These are phyloP conservation scores for Tripidium arundinaceum DNA, from an alignment of 202 grass and related monocot species.

Conservation along the genomic window DNA sequence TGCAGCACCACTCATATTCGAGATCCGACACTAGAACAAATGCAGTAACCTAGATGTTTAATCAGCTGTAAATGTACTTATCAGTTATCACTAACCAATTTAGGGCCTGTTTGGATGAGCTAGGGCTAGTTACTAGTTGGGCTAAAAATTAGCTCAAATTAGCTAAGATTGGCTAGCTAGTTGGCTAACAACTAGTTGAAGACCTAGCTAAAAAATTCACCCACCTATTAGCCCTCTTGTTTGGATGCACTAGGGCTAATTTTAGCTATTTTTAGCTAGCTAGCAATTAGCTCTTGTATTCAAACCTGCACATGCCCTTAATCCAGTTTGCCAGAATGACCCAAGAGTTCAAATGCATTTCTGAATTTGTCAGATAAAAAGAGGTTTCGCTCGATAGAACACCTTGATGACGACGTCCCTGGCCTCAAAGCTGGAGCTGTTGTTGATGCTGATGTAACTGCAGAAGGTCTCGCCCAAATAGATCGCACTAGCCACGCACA, in stretches of 20 bases:
- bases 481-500: too few species aligned
- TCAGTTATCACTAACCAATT: background rate
- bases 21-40: background rate
- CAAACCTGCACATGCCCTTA: too few species aligned
- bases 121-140: too few species aligned
- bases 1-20: background rate
- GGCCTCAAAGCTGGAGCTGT: conserved; percentile 84
- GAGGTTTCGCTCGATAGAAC: background rate
- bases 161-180: too few species aligned
- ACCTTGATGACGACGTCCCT: conserved; percentile 94
- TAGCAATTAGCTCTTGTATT: too few species aligned
- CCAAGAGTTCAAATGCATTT: background rate
- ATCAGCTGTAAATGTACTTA: background rate
- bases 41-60: background rate
- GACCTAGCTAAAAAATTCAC: too few species aligned
- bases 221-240: too few species aligned
- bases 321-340: conserved; percentile 1
- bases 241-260: too few species aligned
- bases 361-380: background rate
- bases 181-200: too few species aligned
- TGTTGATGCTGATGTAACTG: conserved; percentile 99
- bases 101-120: background rate
- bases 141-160: too few species aligned
- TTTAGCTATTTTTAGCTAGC: too few species aligned
- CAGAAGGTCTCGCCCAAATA: conserved; percentile 98